Evolutionary conservation across 176 grass and related monocot species (phyloP), one percentile per base, ranked within the genome.

Genomic region (Pontederia crassipes): DNA sequence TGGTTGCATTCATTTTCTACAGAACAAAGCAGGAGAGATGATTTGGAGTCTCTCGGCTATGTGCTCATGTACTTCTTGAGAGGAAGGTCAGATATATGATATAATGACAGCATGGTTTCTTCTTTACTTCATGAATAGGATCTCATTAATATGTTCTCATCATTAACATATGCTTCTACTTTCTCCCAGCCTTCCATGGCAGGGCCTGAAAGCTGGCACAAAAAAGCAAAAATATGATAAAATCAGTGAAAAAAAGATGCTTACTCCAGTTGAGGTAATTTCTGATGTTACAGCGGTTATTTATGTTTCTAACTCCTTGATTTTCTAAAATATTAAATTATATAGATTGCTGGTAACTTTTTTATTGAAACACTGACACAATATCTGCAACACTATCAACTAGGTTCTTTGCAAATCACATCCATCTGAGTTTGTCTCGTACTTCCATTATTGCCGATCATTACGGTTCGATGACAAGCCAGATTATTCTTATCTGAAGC

Each of bases 231-330:
- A 90, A 46, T 90, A 90, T 56, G 82, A 90, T 71, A 90, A 90
- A 82, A 90, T 90, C 49, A 90, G 79, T 68, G 87, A 90, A 80
- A 90, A 90, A 65, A 90, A 90, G 57, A 90, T 90, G 87, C 82
- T 90, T 56, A 90, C 87, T 72, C 82, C 87, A 2, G 79, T 85
- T 8, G 87, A 90, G 87, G 87, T 90, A 82, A 46, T 50, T 71
- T 57, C 58, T 66, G 18, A 55, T 65, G 45, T 50, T 61, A 28
- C 10, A 10, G 26, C 32, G 24, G 48, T 8, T 3, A 65, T 65
- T 26, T 45, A 65, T 65, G 10, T 13, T 8, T 64, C 17, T 12
- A 0, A 46, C 28, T 17, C 4, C 48, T 20, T 28, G 27, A 11
- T 45, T 10, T 46, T 66, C 17, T 20, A 13, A 40, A 3, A 49